Evolutionary conservation across 1,284 basidiomycete species (phyloP).

Genomic region (Tetrapyrgos nigripes): DNA sequence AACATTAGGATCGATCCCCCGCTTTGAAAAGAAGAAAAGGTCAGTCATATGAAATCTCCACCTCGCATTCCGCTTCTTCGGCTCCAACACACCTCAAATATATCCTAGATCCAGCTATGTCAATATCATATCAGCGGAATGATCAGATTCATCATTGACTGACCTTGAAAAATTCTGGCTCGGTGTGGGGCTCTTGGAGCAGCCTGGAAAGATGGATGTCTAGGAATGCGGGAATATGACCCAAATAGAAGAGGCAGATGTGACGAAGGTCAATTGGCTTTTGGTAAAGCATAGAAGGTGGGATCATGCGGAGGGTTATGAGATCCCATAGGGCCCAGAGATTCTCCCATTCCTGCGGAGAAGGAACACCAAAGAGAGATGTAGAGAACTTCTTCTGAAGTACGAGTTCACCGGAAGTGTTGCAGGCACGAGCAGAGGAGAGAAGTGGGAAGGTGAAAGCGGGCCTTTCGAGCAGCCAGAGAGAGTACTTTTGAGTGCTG

Average conservation of each 20-base stretch:
- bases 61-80: neutral
- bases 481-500: constrained; percentile 74
- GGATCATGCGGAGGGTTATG: constrained; percentile 89
- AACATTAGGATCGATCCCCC: constrained; percentile 96
- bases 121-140: neutral
- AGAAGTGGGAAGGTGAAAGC: constrained; percentile 77
- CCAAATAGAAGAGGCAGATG: constrained; percentile 90
- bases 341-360: constrained; percentile 79
- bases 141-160: constrained; percentile 19
- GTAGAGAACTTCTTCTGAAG: constrained; percentile 29
- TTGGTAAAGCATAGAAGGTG: constrained; percentile 82
- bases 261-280: constrained; percentile 95
- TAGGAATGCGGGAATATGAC: constrained; percentile 90
- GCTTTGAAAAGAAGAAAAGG: constrained; percentile 50
- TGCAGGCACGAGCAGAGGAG: constrained; percentile 35
- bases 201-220: constrained; percentile 90
- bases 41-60: neutral
- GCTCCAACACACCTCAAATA: constrained; percentile 71
- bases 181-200: constrained; percentile 79
- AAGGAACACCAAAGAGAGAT: constrained; percentile 74
- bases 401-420: constrained; percentile 30
- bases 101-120: constrained; percentile 51
- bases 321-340: constrained; percentile 94
- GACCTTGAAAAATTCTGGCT: constrained; percentile 85
- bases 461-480: constrained; percentile 93